Base-by-base conservation (phyloP, 2,329 filamentous ascomycete species). In the Diaporthe citrichinensis region DNA sequence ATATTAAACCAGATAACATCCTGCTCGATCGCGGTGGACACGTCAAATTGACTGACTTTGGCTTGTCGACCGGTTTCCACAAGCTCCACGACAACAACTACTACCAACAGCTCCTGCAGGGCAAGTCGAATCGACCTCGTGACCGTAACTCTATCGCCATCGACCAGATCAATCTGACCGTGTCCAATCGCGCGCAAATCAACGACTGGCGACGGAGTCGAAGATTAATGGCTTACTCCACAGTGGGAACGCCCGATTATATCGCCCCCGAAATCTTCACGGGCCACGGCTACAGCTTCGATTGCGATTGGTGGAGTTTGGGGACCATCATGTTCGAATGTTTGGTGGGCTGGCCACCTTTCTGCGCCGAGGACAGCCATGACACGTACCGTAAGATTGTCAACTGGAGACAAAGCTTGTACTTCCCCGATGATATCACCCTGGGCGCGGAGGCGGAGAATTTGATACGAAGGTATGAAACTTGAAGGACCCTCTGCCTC, bases 271-370 rank as follows among this genome's bases (percentile, higher is more conserved):
- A 99, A 84, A 98, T 99, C 80, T 98, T 99, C 85, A 97, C 95
- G 62, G 96, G 96, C 25, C 94, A 98, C 81, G 97, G 97, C 67
- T 99, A 99, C 87, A 95, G 95, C 75, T 98, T 96, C 81, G 94
- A 97, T 83, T 99, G 97, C 84, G 97, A 99, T 88, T 99, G 97
- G 97, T 99, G 97, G 97, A 98, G 95, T 31, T 90, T 99, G 68
- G 97, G 97, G 72, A 98, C 97, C 59, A 99, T 99, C 86, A 98
- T 99, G 97, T 99, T 98, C 81, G 97, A 99, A 86, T 99, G 97
- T 85, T 89, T 99, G 79, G 95, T 99, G 77, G 97, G 97, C 81
- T 99, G 97, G 97, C 97, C 97, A 73, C 97, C 97, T 41, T 99
- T 99, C 90, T 99, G 97, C 84, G 96, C 97, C 28, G 97, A 99